Conservation (phyloP, 2,329 filamentous ascomycete genomes). For the Venturia pyrina region DNA sequence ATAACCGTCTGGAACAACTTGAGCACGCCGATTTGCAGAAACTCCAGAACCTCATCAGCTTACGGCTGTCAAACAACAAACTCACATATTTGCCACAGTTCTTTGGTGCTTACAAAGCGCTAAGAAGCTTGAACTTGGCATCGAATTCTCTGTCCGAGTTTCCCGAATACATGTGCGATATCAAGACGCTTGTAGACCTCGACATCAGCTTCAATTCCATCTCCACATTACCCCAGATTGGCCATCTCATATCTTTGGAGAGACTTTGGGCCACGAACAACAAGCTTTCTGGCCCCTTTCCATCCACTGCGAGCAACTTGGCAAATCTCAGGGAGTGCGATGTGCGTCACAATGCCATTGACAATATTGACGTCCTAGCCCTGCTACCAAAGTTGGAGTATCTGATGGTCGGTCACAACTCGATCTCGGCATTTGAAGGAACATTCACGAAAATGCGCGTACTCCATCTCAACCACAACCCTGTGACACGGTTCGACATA, state of each 20-base stretch:
- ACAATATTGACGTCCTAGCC: constrained; percentile 78
- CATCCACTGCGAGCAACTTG: constrained; percentile 61
- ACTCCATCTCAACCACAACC: constrained; percentile 87
- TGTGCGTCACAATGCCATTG: constrained; percentile 84
- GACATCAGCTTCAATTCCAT: constrained; percentile 97
- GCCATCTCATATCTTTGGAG: constrained; percentile 69
- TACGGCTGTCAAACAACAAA: constrained; percentile 91
- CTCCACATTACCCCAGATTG: constrained; percentile 66
- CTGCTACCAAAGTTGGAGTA: constrained; percentile 79
- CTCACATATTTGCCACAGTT: constrained; percentile 68
- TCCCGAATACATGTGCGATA: constrained; percentile 71
- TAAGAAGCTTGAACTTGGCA: constrained; percentile 81
- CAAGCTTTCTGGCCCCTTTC: constrained; percentile 65
- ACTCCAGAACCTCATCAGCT: constrained; percentile 67
- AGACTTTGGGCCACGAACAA: constrained; percentile 95
- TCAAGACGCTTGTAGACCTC: constrained; percentile 78
- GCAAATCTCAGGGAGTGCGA: constrained; percentile 80
- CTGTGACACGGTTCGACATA: constrained; percentile 87
- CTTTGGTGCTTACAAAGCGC: constrained; percentile 67
- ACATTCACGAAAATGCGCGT: constrained; percentile 77
- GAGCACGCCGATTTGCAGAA: constrained; percentile 74
- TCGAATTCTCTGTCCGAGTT: constrained; percentile 86
- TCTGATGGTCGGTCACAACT: constrained; percentile 84
- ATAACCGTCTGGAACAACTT: constrained; percentile 81
- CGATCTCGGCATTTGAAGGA: constrained; percentile 79